Base-by-base conservation (phyloP, 129 eudicot species). In the Scalesia atractyloides region DNA sequence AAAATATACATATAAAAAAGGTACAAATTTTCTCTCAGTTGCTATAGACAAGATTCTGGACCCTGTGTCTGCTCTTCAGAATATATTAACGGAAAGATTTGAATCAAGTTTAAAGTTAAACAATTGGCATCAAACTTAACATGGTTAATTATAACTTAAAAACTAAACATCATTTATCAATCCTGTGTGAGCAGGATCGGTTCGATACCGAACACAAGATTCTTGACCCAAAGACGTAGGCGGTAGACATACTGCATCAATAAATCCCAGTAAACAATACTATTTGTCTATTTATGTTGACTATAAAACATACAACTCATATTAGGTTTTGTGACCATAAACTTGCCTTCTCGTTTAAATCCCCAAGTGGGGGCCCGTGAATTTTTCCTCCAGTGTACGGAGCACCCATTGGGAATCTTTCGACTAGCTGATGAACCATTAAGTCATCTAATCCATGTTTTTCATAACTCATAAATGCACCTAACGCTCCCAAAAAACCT, bases 361-460 rank as follows among this genome's bases (percentile, higher is more conserved):
- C 93, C 66, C 96, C 97, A 18, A 90, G 80, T 56, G 99, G 96
- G 59, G 99, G 99, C 41, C 99, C 99, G 41, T 90, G 99, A 50
- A 94, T 84, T 76, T 80, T 94, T 79, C 99, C 99, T 63, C 99
- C 99, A 26, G 81, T 82, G 78, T 90, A 95, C 39, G 99, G 96
- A 68, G 99, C 97, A 67, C 97, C 99, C 97, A 95, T 90, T 43
- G 99, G 99, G 85, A 95, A 95, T 72, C 99, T 81, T 75, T 95
- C 99, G 65, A 95, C 99, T 69, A 95, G 73, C 57, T 95, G 99
- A 82, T 95, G 99, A 57, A 88, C 99, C 96, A 88, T 90, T 62
- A 95, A 78, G 78, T 95, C 97, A 83, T 95, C 99, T 56, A 95
- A 73, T 66, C 99, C 99, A 83, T 95, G 99, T 54, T 90, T 90